phyloP scores from a whole-genome alignment of 108 stramenopile genomes.

The Fragilaria crotonensis region DNA sequence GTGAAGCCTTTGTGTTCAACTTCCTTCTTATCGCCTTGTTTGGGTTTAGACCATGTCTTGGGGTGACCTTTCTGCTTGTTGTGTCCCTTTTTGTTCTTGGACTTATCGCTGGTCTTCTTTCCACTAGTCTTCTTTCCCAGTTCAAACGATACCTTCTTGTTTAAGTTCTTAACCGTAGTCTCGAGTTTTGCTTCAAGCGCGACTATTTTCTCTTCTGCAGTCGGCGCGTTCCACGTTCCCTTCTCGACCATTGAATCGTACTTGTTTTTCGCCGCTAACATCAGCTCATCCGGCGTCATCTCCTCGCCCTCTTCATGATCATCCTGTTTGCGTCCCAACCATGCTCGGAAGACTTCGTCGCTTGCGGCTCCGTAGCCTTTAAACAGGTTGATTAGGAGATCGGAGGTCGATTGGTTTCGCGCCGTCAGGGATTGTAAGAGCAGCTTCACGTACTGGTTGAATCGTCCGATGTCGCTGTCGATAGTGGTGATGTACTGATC shows the following conservation, averaged over 20 bases:
- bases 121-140: no score
- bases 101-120: no score
- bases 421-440: conserved; percentile 9
- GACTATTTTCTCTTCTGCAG: conserved; percentile 12
- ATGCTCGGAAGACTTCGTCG: conserved; percentile 15
- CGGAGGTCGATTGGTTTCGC: conserved; percentile 3
- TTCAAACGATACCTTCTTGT: neutral
- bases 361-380: conserved; percentile 19
- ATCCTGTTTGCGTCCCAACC: conserved; percentile 17
- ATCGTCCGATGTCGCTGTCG: neutral
- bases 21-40: no score
- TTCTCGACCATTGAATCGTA: conserved; percentile 9
- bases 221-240: conserved; percentile 7
- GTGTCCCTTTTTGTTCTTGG: no score
- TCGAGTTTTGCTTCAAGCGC: conserved; percentile 12
- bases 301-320: conserved; percentile 17
- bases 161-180: neutral
- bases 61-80: no score
- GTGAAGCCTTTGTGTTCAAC: no score
- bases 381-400: conserved; percentile 30
- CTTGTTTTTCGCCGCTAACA: conserved; percentile 16
- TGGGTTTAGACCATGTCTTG: no score
- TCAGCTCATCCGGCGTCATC: conserved; percentile 11
- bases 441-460: neutral
- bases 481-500: conserved; percentile 16